These are phyloP conservation scores for Musa balbisiana DNA, from an alignment of 202 grass and related monocot genomes.

Conservation along the genomic window DNA sequence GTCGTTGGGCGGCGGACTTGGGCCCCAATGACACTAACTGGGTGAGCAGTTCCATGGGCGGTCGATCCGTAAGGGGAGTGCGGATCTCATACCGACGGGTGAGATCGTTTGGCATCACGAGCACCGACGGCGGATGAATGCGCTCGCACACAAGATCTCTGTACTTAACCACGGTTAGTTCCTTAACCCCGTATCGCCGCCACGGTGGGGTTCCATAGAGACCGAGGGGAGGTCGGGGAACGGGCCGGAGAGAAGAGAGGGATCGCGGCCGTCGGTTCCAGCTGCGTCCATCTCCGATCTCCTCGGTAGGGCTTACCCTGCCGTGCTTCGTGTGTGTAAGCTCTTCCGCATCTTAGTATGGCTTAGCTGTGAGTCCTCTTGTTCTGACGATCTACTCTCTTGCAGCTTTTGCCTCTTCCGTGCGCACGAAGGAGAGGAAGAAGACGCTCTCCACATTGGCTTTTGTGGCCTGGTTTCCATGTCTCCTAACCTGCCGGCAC, in stretches of 20 bases:
- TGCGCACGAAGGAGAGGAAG: slow-evolving; percentile 6
- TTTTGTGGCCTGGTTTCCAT: neutral
- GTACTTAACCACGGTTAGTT: neutral
- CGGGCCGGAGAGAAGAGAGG: neutral
- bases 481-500: neutral
- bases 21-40: neutral
- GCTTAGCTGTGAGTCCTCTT: neutral
- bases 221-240: neutral
- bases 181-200: neutral
- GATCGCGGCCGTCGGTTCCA: neutral
- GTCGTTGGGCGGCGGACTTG: neutral
- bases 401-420: neutral
- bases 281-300: neutral
- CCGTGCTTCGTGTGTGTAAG: neutral
- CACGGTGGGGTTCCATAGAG: neutral
- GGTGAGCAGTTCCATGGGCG: neutral
- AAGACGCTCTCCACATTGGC: neutral
- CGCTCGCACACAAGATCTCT: neutral
- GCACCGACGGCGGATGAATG: neutral
- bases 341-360: too few species aligned
- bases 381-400: neutral
- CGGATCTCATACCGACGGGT: neutral
- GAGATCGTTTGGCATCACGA: neutral
- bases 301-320: neutral
- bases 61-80: neutral